Evolutionary conservation across 2,329 filamentous ascomycete genomes (phyloP).

Genomic region (Colletotrichum spaethianum): DNA sequence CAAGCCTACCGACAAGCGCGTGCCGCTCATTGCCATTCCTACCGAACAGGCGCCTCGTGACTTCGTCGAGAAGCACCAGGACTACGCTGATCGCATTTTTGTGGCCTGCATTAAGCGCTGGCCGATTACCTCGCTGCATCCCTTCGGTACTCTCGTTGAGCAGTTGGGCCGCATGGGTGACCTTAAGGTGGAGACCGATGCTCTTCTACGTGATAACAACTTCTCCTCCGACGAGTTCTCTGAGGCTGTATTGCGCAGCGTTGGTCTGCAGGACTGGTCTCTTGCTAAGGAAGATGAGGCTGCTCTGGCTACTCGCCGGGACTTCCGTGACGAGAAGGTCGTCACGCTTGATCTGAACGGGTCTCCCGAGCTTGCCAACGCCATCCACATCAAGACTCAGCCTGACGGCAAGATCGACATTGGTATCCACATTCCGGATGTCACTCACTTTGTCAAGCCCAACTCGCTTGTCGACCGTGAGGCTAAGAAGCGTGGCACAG

Average conservation of each 20-base stretch:
- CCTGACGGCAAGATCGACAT: constrained; percentile 91
- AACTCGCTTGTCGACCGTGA: constrained; percentile 97
- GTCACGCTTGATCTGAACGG: constrained; percentile 96
- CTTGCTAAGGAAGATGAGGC: constrained; percentile 86
- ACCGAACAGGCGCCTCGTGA: constrained; percentile 98
- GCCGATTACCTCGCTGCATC: constrained; percentile 99
- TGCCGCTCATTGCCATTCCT: constrained; percentile 96
- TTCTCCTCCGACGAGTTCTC: constrained; percentile 98
- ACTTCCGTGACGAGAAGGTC: constrained; percentile 89
- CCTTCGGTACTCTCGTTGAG: constrained; percentile 97
- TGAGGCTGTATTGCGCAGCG: constrained; percentile 93
- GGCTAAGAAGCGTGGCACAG: constrained; percentile 97
- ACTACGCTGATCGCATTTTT: constrained; percentile 97
- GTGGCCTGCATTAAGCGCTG: constrained; percentile 99
- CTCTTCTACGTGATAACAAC: constrained; percentile 97
- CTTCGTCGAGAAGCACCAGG: constrained; percentile 98
- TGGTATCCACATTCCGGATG: constrained; percentile 94
- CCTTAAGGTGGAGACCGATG: constrained; percentile 97
- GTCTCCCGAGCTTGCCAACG: constrained; percentile 90
- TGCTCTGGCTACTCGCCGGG: constrained; percentile 80
- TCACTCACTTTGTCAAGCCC: constrained; percentile 96
- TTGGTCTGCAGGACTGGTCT: constrained; percentile 93
- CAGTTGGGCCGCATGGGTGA: constrained; percentile 98
- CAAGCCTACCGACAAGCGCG: constrained; percentile 99
- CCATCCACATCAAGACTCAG: constrained; percentile 89